These are phyloP conservation scores for Ustilago vetiveriae DNA, from an alignment of 1,284 basidiomycete genomes.

Conservation along the genomic window DNA sequence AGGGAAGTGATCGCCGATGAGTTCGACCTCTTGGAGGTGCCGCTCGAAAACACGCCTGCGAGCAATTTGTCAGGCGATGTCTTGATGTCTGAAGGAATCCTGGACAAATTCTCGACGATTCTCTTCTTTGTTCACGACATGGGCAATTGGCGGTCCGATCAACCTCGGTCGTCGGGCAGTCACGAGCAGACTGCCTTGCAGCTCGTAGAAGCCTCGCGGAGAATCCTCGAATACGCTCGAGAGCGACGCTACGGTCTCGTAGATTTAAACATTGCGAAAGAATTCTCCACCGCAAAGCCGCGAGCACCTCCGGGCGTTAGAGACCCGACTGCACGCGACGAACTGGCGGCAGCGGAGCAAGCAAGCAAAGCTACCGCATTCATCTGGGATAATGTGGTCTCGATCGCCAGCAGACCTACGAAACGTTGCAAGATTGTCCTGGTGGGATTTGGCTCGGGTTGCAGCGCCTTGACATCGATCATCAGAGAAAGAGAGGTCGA, in stretches of 20 bases:
- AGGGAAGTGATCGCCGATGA: slow-evolving; percentile 78
- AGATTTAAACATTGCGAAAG: slow-evolving; percentile 85
- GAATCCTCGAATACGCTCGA: slow-evolving; percentile 80
- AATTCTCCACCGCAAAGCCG: slow-evolving; percentile 69
- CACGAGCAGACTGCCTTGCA: slow-evolving; percentile 3
- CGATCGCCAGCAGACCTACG: slow-evolving; percentile 69
- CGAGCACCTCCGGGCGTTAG: background rate
- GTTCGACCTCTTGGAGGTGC: slow-evolving; percentile 81
- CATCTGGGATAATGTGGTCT: slow-evolving; percentile 93
- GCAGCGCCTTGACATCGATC: slow-evolving; percentile 78
- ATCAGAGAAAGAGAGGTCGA: slow-evolving; percentile 70
- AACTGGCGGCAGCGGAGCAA: background rate
- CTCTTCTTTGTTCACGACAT: slow-evolving; percentile 60
- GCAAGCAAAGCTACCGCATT: slow-evolving; percentile 69
- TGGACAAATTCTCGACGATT: slow-evolving; percentile 49
- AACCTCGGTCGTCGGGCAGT: background rate
- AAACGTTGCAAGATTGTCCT: slow-evolving; percentile 77
- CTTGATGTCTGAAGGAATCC: slow-evolving; percentile 79
- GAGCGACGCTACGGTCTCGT: slow-evolving; percentile 77
- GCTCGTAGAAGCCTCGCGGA: slow-evolving; percentile 79
- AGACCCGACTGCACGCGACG: background rate
- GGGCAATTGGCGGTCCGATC: slow-evolving; percentile 46
- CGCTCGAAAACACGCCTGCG: slow-evolving; percentile 76
- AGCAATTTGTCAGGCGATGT: slow-evolving; percentile 80
- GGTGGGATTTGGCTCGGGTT: slow-evolving; percentile 86